These are phyloP conservation scores for Geosmithia morbida DNA, from an alignment of 2,329 filamentous ascomycete genomes.

Conservation along the genomic window DNA sequence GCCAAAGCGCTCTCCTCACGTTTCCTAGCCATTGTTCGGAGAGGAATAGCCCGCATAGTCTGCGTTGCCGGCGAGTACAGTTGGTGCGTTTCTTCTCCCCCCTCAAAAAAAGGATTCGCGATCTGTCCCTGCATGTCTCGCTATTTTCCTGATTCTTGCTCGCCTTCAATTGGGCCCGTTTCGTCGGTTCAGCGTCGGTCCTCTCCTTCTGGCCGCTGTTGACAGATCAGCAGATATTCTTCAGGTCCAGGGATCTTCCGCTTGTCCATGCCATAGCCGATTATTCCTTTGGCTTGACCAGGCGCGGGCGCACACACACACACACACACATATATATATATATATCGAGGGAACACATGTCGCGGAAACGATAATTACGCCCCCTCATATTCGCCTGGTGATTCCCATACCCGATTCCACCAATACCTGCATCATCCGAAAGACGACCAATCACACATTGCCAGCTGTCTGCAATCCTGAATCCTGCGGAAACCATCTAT, in stretches of 20 bases:
- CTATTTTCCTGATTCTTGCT: not conserved
- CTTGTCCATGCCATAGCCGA: not conserved
- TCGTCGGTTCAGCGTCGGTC: too few species aligned
- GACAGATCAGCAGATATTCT: not conserved
- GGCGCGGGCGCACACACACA: too few species aligned
- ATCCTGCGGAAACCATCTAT: too few species aligned
- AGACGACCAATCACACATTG: conserved; percentile 17
- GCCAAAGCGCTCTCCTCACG: too few species aligned
- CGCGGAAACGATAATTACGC: not conserved
- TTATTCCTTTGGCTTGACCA: not conserved
- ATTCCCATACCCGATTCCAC: not conserved
- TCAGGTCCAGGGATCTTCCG: not conserved
- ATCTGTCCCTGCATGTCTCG: not conserved
- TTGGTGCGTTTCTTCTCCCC: not conserved
- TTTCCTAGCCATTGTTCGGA: too few species aligned
- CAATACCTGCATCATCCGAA: not conserved
- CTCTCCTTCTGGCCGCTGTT: not conserved
- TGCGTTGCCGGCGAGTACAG: not conserved
- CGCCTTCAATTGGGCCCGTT: not conserved
- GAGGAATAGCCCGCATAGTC: too few species aligned
- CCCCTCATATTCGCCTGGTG: not conserved
- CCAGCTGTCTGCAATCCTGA: conserved; percentile 14
- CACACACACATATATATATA: too few species aligned
- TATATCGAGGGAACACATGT: not conserved
- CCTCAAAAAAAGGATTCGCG: too few species aligned